These are phyloP conservation scores for Nitzschia palea DNA, from an alignment of 108 stramenopile species.

Conservation along the genomic window DNA sequence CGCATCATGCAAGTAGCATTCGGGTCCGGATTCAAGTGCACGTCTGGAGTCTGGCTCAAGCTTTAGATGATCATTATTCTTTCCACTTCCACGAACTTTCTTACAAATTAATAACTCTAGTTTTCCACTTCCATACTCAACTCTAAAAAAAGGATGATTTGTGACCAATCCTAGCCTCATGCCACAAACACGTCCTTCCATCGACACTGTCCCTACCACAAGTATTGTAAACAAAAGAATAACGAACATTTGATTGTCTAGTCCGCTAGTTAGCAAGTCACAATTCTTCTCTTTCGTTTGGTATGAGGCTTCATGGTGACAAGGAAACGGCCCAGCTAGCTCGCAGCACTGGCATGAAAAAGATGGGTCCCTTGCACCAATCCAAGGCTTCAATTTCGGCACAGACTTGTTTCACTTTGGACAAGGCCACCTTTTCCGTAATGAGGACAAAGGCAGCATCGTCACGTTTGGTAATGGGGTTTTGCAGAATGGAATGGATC, in stretches of 20 bases:
- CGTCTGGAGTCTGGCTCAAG: constrained; percentile 95
- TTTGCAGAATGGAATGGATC: constrained; percentile 88
- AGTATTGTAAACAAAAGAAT: no score
- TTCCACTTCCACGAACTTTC: no score
- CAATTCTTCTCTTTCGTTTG: no score
- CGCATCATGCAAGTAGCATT: constrained; percentile 96
- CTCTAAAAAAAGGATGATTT: no score
- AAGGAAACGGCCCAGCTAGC: constrained; percentile 58
- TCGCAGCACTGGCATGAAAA: constrained; percentile 85
- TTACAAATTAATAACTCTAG: no score
- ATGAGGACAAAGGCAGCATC: constrained; percentile 86
- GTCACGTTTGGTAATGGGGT: constrained; percentile 64
- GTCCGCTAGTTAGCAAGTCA: no score
- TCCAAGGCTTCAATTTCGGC: constrained; percentile 74
- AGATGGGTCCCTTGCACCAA: constrained; percentile 82
- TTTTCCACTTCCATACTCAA: no score
- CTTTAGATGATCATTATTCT: constrained; percentile 35
- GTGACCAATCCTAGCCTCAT: no score
- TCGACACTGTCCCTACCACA: no score
- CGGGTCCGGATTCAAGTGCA: constrained; percentile 99
- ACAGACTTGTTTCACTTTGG: constrained; percentile 60
- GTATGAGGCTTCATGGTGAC: no score
- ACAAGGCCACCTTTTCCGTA: constrained; percentile 77
- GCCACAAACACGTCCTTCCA: no score
- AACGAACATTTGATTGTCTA: no score